phyloP scores from a whole-genome alignment of 106 monocot species.

The Dendrobium nobile region DNA sequence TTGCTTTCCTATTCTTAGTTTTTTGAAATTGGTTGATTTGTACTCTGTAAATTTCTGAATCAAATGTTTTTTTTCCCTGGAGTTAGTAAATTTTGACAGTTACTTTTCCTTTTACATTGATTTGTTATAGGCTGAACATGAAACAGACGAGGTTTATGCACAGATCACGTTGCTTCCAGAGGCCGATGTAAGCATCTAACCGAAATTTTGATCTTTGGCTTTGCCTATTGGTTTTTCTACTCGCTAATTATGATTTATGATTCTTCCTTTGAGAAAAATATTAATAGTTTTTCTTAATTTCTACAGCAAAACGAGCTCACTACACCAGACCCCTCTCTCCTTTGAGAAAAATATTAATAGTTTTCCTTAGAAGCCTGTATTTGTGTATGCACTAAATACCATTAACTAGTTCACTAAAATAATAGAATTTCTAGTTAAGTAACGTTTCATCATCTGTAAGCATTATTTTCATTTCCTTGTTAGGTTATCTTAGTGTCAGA shows the following conservation, averaged over 20 bases:
- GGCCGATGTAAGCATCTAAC: slow-evolving; percentile 20
- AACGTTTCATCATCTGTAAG: too few relatives aligned
- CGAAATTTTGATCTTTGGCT: not conserved
- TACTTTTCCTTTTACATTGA: not conserved
- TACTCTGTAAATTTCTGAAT: too few relatives aligned
- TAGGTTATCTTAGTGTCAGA: too few relatives aligned
- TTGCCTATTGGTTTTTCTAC: not conserved
- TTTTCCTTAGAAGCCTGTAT: too few relatives aligned
- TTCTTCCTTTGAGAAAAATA: too few relatives aligned
- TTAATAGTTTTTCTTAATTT: not conserved
- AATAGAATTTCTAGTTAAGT: too few relatives aligned
- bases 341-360: too few relatives aligned
- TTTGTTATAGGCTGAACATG: slow-evolving; percentile 34
- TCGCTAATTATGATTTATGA: too few relatives aligned
- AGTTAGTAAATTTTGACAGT: not conserved
- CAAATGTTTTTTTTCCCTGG: too few relatives aligned
- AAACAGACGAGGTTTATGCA: slow-evolving; percentile 57
- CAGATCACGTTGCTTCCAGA: slow-evolving; percentile 39
- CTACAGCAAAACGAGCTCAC: slow-evolving; percentile 23
- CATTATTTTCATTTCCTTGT: too few relatives aligned
- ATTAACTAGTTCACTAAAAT: too few relatives aligned
- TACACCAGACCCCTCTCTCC: slow-evolving; percentile 13
- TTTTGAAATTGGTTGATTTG: not conserved
- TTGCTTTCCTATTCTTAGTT: not conserved
- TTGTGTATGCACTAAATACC: too few relatives aligned